Evolutionary conservation across 371 early-diverging fungal genomes (phyloP), one percentile per base, ranked within the genome.

Genomic region (Mycotypha africana): DNA sequence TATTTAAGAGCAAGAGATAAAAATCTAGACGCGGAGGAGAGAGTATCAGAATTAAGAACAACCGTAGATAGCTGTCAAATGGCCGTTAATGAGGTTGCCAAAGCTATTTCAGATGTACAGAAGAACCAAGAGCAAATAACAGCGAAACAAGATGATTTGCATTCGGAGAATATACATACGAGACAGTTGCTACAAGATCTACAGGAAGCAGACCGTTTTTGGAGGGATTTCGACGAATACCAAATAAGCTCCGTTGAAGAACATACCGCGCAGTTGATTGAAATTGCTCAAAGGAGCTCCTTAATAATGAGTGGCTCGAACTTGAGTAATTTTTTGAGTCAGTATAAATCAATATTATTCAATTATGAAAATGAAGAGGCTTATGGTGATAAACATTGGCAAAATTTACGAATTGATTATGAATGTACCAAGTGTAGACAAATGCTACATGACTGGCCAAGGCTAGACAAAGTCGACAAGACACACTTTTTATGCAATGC

Each of bases 401-500:
- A 48, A 14, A 16, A 32, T 15, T 31, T 55, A 3, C 49, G 56
- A 19, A 51, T 65, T 0, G 55, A 60, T 4, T 71, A 51, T 38
- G 58, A 58, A 12, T 71, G 72, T 45, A 52, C 65, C 4, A 38
- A 48, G 15, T 72, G 73, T 31, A 22, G 53, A 4, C 24, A 33
- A 0, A 8, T 33, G 2, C 43, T 47, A 3, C 8, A 36, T 2
- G 69, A 56, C 2, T 73, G 69, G 74, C 65, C 74, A 14, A 54
- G 26, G n/a, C 47, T 58, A 7, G 66, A 72, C 28, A 72, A 72
- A 23, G 69, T 72, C 2, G 60, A 58, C 10, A 48, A 51, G 7
- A 39, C 26, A 4, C 49, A 68, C 32, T 36, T 72, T 0, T 33
- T 72, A 24, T 72, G 73, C 47, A 49, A 49, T 6, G 14, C 46